A percentile compares a stretch with the other conserved stretches of the same genome.
Evolutionary conservation across 2,329 filamentous ascomycete species (phyloP).

Genomic region (Colletotrichum gigasporum): DNA sequence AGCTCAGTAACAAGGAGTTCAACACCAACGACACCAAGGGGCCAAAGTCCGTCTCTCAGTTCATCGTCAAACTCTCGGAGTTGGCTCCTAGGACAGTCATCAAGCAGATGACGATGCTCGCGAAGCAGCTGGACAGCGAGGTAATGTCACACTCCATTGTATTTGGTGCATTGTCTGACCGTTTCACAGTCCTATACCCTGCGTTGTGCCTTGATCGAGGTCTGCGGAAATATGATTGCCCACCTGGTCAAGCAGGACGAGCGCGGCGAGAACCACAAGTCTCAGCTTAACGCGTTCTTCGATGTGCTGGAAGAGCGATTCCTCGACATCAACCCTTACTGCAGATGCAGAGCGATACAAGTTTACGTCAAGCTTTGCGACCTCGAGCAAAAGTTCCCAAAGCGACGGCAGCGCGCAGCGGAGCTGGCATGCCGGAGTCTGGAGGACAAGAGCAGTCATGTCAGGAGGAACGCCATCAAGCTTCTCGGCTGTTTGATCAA

Average conservation of each 20-base stretch:
- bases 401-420: conserved; percentile 86
- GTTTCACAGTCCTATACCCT: conserved; percentile 81
- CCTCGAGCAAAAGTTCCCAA: conserved; percentile 95
- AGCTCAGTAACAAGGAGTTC: conserved; percentile 97
- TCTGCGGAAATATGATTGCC: conserved; percentile 93
- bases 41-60: conserved; percentile 94
- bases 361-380: conserved; percentile 93
- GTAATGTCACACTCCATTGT: conserved; percentile 49
- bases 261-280: conserved; percentile 90
- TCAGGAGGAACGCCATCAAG: conserved; percentile 94
- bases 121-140: conserved; percentile 95
- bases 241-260: conserved; percentile 93
- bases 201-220: conserved; percentile 92
- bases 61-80: conserved; percentile 93
- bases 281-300: conserved; percentile 95
- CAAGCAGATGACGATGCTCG: conserved; percentile 95
- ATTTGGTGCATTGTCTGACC: neutral
- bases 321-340: conserved; percentile 96
- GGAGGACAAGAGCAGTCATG: conserved; percentile 98
- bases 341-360: conserved; percentile 88
- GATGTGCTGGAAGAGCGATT: conserved; percentile 97
- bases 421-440: conserved; percentile 89
- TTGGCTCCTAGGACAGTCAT: conserved; percentile 91
- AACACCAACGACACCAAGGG: conserved; percentile 95
- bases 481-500: conserved; percentile 87